Percentiles rank a stretch among this genome's conserved stretches.
phyloP scores from a whole-genome alignment of 495 filamentous ascomycete species.

The Amorphotheca resinae region DNA sequence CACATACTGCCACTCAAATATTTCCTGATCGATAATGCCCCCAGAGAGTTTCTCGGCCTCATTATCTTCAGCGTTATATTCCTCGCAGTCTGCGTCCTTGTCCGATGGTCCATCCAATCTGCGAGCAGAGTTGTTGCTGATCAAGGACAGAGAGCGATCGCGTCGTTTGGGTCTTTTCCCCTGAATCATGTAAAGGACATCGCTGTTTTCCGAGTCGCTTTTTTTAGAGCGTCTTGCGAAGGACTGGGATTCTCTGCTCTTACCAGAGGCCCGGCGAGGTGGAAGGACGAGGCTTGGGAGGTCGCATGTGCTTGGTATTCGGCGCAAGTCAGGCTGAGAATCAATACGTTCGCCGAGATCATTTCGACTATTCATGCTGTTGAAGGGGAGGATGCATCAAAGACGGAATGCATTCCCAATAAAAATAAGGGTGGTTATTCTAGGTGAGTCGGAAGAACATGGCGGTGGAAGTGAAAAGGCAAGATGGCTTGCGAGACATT shows the following conservation, averaged over 20 bases:
- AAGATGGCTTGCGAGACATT: too few species aligned
- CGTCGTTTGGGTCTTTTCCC: background rate
- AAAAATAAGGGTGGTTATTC: background rate
- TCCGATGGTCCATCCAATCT: constrained; percentile 4
- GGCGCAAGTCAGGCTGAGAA: background rate
- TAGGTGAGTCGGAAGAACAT: background rate
- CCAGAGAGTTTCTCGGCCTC: constrained; percentile 6
- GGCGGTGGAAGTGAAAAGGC: background rate
- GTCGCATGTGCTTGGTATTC: background rate
- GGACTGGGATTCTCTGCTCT: background rate
- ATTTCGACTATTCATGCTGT: background rate
- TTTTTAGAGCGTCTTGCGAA: background rate
- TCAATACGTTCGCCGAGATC: background rate
- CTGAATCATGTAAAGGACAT: constrained; percentile 14
- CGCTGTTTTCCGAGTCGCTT: constrained; percentile 12
- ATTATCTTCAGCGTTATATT: background rate
- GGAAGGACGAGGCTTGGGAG: background rate
- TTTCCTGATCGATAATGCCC: constrained; percentile 17
- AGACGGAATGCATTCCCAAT: too few species aligned
- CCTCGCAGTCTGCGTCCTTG: background rate
- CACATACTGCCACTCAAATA: constrained; percentile 18
- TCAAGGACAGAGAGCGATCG: constrained; percentile 4
- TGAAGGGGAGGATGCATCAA: background rate
- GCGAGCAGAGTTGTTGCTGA: constrained; percentile 7
- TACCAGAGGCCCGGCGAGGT: background rate